A percentile compares a stretch with the other conserved stretches of the same genome.
phyloP scores from a whole-genome alignment of 2,329 filamentous ascomycete species.

The Ceratocystis colombiana region DNA sequence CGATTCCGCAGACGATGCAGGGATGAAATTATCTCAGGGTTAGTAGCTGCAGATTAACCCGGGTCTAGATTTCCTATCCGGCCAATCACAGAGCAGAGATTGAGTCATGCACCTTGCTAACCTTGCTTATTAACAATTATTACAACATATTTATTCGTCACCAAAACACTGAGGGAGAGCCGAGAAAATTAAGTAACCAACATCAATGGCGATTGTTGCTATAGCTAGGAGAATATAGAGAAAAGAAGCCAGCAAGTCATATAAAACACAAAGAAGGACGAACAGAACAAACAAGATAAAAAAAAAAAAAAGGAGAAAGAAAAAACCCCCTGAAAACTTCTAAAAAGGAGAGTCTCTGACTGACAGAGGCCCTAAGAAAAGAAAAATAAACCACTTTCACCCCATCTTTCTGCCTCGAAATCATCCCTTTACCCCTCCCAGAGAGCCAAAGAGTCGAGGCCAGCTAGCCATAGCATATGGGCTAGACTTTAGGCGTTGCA shows the following conservation, averaged over 20 bases:
- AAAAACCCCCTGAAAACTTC: no score
- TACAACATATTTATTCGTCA: slow-evolving; percentile 9
- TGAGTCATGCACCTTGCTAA: background rate
- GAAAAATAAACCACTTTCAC: background rate
- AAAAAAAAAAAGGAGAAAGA: background rate
- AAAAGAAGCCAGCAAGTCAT: background rate
- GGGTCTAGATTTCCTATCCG: background rate
- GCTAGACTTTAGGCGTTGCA: background rate
- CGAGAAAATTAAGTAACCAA: background rate
- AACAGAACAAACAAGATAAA: background rate
- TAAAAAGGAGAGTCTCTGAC: background rate
- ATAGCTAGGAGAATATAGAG: background rate
- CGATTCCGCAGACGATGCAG: background rate
- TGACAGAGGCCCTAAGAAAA: background rate
- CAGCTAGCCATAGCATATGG: background rate
- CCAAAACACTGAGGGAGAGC: background rate
- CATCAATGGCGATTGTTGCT: background rate
- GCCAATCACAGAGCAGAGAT: background rate
- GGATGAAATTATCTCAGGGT: background rate
- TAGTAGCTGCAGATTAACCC: background rate
- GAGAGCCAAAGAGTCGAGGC: background rate
- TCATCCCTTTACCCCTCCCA: background rate
- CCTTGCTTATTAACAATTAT: background rate
- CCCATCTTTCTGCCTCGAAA: background rate
- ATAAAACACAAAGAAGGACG: background rate